Conservation (phyloP, 139 green algal genomes). For the Raphidocelis subcapitata region DNA sequence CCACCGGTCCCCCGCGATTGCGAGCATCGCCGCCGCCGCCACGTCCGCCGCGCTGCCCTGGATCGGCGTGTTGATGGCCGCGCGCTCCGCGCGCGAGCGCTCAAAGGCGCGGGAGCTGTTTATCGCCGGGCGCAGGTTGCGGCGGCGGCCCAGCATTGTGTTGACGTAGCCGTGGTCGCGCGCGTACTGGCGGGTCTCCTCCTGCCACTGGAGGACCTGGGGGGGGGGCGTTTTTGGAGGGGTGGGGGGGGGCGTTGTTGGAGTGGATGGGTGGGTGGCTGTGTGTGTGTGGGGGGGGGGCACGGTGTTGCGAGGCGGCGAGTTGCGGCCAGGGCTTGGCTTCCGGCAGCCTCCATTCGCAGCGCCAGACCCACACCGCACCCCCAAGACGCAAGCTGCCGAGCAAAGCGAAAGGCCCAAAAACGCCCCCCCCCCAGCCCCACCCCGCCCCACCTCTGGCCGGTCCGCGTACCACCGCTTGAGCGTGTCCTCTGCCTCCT, state of each 20-base stretch:
- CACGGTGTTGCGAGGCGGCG: too few species aligned
- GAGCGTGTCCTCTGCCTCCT: conserved; percentile 91
- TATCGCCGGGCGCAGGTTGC: conserved; percentile 63
- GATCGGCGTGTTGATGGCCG: conserved; percentile 98
- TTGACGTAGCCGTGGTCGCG: conserved; percentile 56
- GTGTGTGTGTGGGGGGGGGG: too few species aligned
- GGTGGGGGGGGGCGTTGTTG: too few species aligned
- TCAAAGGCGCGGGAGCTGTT: conserved; percentile 4
- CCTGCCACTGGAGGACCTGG: conserved; percentile 83
- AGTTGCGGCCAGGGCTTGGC: too few species aligned
- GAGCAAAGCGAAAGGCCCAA: too few species aligned
- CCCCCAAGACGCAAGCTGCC: too few species aligned
- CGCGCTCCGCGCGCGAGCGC: conserved; percentile 55
- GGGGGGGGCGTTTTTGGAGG: too few species aligned
- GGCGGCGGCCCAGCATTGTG: conserved; percentile 81
- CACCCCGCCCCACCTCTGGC: background rate
- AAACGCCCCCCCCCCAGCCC: too few species aligned
- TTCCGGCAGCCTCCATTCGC: too few species aligned
- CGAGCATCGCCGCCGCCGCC: conserved; percentile 91
- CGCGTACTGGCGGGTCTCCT: conserved; percentile 52
- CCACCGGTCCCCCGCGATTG: conserved; percentile 61
- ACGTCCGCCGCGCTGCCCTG: conserved; percentile 95
- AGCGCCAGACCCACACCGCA: too few species aligned
- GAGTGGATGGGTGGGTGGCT: too few species aligned
- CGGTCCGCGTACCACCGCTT: conserved; percentile 73